Conservation (phyloP, 768 basidiomycete species). For the Dioszegia hungarica region DNA sequence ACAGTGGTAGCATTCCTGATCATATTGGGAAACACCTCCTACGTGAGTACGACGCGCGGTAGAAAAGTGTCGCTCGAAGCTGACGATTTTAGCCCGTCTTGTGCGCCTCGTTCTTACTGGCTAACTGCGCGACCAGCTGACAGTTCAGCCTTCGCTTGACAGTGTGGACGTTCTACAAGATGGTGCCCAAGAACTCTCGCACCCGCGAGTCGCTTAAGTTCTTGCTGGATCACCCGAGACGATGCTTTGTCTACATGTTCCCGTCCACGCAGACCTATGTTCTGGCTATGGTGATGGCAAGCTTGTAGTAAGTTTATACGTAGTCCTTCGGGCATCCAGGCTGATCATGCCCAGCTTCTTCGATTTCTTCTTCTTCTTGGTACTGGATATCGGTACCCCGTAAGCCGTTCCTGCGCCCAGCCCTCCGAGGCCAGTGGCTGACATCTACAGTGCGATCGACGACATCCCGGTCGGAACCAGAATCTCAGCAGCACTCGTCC, state of each 20-base stretch:
- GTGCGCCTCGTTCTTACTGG: neutral
- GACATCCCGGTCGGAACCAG: slow-evolving; percentile 66
- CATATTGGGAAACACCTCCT: slow-evolving; percentile 86
- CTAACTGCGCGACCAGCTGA: neutral
- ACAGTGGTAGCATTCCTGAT: slow-evolving; percentile 49
- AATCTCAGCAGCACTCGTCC: slow-evolving; percentile 69
- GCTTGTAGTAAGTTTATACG: slow-evolving; percentile 59
- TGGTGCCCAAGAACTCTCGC: slow-evolving; percentile 59
- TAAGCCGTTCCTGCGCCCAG: neutral
- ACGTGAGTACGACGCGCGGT: slow-evolving; percentile 53
- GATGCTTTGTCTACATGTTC: slow-evolving; percentile 83
- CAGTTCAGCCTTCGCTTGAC: neutral
- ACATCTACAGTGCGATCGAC: slow-evolving; percentile 53
- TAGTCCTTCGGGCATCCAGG: neutral
- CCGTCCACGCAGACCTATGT: slow-evolving; percentile 94
- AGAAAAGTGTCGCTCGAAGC: neutral
- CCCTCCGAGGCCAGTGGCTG: neutral
- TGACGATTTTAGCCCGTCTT: neutral
- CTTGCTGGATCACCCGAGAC: slow-evolving; percentile 86
- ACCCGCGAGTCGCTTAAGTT: slow-evolving; percentile 77
- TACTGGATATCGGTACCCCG: slow-evolving; percentile 75
- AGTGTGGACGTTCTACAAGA: slow-evolving; percentile 70
- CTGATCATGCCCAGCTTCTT: slow-evolving; percentile 54
- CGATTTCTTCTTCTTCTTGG: slow-evolving; percentile 85
- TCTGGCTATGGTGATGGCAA: slow-evolving; percentile 63